phyloP scores from a whole-genome alignment of 371 early-diverging fungal species.

The Dichotomocladium elegans region DNA sequence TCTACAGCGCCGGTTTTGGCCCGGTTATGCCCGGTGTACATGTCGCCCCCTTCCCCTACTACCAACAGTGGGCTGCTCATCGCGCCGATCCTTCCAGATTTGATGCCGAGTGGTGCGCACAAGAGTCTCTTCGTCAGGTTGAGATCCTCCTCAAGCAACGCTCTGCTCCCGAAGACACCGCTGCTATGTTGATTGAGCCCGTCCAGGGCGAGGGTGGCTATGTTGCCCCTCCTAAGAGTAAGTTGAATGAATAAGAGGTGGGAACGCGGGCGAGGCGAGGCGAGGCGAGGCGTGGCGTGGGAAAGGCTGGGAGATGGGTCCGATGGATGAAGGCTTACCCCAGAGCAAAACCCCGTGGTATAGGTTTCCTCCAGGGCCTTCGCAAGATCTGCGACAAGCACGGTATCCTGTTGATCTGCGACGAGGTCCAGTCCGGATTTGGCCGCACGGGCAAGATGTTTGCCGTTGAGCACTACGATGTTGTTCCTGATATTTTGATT shows the following conservation, averaged over 20 bases:
- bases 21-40: slow-evolving; percentile 60
- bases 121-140: slow-evolving; percentile 45
- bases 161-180: slow-evolving; percentile 51
- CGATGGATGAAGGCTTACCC: background rate
- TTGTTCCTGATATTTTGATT: slow-evolving; percentile 44
- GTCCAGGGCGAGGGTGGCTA: slow-evolving; percentile 88
- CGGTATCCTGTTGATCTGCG: slow-evolving; percentile 30
- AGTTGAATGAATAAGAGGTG: background rate
- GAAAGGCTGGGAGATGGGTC: too few relatives aligned
- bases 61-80: slow-evolving; percentile 44
- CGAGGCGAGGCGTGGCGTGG: too few relatives aligned
- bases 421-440: slow-evolving; percentile 80
- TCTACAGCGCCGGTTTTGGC: slow-evolving; percentile 46
- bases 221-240: slow-evolving; percentile 58
- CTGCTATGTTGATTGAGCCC: slow-evolving; percentile 77
- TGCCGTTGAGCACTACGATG: slow-evolving; percentile 34
- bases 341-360: too few relatives aligned
- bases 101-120: slow-evolving; percentile 40
- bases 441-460: slow-evolving; percentile 66
- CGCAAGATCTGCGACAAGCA: slow-evolving; percentile 58
- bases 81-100: slow-evolving; percentile 35
- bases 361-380: slow-evolving; percentile 55
- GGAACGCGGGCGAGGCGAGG: background rate
- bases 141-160: slow-evolving; percentile 49
- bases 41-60: slow-evolving; percentile 52